Evolutionary conservation across 1,284 basidiomycete genomes (phyloP).

Genomic region (Kalmanozyma brasiliensis): DNA sequence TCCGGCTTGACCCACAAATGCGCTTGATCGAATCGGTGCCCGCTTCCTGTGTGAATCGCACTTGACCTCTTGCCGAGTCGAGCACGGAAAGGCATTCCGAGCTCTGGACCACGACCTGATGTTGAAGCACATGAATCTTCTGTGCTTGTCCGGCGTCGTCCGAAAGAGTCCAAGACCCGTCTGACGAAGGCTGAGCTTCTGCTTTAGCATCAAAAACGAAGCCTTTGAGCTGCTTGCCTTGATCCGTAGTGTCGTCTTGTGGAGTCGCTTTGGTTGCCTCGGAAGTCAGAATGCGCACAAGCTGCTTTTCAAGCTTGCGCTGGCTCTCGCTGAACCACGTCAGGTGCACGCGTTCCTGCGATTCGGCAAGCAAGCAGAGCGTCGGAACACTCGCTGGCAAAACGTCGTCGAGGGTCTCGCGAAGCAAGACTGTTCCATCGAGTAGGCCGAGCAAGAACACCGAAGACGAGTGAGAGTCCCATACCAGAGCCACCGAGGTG

Average conservation of each 20-base stretch:
- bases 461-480: slow-evolving; percentile 32
- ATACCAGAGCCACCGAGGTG: slow-evolving; percentile 17
- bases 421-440: slow-evolving; percentile 25
- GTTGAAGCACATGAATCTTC: slow-evolving; percentile 1
- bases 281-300: slow-evolving; percentile 5
- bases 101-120: slow-evolving; percentile 9
- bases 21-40: slow-evolving; percentile 3
- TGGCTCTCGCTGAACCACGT: slow-evolving; percentile 24
- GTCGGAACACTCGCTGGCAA: slow-evolving; percentile 10
- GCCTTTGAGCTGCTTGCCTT: background rate
- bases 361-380: background rate
- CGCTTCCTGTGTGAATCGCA: slow-evolving; percentile 5
- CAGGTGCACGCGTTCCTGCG: slow-evolving; percentile 16
- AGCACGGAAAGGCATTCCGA: slow-evolving; percentile 3
- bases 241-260: background rate
- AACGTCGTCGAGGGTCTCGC: slow-evolving; percentile 24
- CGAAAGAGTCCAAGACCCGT: slow-evolving; percentile 7
- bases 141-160: slow-evolving; percentile 2
- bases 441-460: slow-evolving; percentile 15
- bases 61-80: background rate
- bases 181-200: background rate
- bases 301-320: slow-evolving; percentile 11
- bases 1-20: slow-evolving; percentile 19
- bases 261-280: background rate
- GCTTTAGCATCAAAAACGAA: slow-evolving; percentile 3